Conservation (phyloP, 2,329 filamentous ascomycete genomes). For the Fusarium agapanthi region DNA sequence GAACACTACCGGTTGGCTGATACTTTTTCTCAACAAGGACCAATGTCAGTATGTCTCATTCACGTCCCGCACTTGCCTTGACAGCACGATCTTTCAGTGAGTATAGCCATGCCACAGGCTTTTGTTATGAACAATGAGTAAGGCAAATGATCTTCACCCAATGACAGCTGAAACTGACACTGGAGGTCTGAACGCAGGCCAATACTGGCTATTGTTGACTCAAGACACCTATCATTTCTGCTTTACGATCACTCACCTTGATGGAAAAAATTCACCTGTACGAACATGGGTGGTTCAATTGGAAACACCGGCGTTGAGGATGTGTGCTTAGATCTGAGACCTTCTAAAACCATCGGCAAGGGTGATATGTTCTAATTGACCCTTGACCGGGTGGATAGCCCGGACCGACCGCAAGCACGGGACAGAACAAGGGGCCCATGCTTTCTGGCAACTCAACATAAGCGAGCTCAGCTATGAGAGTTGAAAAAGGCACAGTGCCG, state of each 20-base stretch:
- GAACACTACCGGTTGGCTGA: neutral
- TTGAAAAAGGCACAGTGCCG: conserved; percentile 17
- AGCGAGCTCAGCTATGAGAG: conserved; percentile 29
- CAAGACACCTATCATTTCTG: neutral
- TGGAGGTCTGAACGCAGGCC: neutral
- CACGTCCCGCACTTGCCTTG: neutral
- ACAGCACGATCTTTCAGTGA: neutral
- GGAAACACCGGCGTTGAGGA: conserved; percentile 36
- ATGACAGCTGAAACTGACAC: conserved; percentile 1
- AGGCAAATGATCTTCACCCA: neutral
- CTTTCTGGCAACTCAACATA: neutral
- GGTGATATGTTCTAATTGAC: conserved; percentile 12
- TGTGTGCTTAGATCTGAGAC: conserved; percentile 24
- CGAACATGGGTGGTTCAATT: conserved; percentile 15
- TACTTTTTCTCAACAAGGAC: neutral
- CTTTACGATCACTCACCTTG: neutral
- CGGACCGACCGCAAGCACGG: conserved; percentile 30
- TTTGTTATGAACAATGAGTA: neutral
- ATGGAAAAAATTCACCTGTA: neutral
- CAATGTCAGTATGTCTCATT: neutral
- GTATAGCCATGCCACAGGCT: neutral
- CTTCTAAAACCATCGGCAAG: conserved; percentile 21
- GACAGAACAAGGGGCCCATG: conserved; percentile 23
- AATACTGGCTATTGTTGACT: neutral
- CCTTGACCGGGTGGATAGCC: conserved; percentile 34